phyloP scores from a whole-genome alignment of 257 asterid genomes.

The Fraxinus excelsior region DNA sequence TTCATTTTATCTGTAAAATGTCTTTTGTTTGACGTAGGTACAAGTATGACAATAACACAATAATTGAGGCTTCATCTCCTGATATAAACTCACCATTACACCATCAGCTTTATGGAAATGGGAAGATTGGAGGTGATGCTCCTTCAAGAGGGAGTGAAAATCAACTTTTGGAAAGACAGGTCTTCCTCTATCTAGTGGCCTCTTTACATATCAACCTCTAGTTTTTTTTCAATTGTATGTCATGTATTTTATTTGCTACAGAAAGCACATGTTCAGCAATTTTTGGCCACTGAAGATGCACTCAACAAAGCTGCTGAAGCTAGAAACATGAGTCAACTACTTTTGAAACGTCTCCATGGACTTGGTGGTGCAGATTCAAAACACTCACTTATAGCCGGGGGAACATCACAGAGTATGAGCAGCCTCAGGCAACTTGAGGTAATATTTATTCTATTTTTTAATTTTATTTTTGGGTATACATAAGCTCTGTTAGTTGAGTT shows the following conservation, averaged over 20 bases:
- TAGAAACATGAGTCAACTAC: slow-evolving; percentile 68
- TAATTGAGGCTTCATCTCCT: slow-evolving; percentile 82
- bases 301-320: slow-evolving; percentile 98
- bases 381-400: slow-evolving; percentile 56
- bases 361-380: slow-evolving; percentile 74
- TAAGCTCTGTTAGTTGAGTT: slow-evolving; percentile 11
- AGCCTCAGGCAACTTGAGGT: slow-evolving; percentile 99
- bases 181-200: slow-evolving; percentile 27
- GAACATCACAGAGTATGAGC: slow-evolving; percentile 89
- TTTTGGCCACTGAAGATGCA: slow-evolving; percentile 96
- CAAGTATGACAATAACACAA: slow-evolving; percentile 88
- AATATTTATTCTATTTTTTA: slow-evolving; percentile 12
- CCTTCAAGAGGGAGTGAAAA: slow-evolving; percentile 81
- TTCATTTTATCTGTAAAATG: not conserved
- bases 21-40: slow-evolving; percentile 52
- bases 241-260: slow-evolving; percentile 30
- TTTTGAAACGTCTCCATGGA: slow-evolving; percentile 86
- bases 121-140: slow-evolving; percentile 75
- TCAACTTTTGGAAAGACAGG: slow-evolving; percentile 99
- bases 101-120: slow-evolving; percentile 87
- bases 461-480: not conserved
- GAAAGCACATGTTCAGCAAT: slow-evolving; percentile 99
- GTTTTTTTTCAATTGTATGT: not conserved
- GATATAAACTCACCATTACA: slow-evolving; percentile 89
- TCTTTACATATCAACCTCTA: not conserved